A percentile compares a stretch with the other conserved stretches of the same genome.
These are phyloP conservation scores for Dipodascus geniculatus DNA, from an alignment of 805 yeast genomes.

Conservation along the genomic window DNA sequence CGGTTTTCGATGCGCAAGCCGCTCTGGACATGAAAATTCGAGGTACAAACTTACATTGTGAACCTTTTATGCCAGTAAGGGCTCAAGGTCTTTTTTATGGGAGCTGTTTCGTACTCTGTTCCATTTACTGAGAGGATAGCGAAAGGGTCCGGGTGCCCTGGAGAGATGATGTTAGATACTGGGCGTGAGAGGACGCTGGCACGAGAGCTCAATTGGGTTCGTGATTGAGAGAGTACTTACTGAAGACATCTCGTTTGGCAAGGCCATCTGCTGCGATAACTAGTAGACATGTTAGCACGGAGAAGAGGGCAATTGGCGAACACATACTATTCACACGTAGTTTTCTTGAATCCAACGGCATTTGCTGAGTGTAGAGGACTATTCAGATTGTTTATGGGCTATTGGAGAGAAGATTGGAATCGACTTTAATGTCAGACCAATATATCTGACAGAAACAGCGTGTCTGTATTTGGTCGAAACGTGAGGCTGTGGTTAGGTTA, in stretches of 20 bases:
- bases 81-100: conserved; percentile 82
- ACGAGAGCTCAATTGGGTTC: background rate
- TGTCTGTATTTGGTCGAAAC: background rate
- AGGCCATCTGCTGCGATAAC: conserved; percentile 93
- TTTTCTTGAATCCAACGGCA: background rate
- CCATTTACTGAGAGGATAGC: conserved; percentile 98
- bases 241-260: conserved; percentile 84
- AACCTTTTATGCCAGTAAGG: conserved; percentile 98
- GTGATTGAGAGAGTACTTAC: background rate
- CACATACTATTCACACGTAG: background rate
- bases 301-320: background rate
- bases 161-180: too few species aligned
- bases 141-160: conserved; percentile 83
- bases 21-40: background rate
- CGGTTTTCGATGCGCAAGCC: background rate
- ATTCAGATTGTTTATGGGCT: background rate
- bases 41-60: conserved; percentile 46
- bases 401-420: too few species aligned
- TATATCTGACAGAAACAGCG: background rate
- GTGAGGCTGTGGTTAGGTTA: background rate
- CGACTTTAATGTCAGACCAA: too few species aligned
- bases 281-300: conserved; percentile 2
- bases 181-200: too few species aligned
- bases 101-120: conserved; percentile 86
- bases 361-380: background rate